phyloP scores from a whole-genome alignment of 139 green algal genomes.

The Chlorokybus atmophyticus region DNA sequence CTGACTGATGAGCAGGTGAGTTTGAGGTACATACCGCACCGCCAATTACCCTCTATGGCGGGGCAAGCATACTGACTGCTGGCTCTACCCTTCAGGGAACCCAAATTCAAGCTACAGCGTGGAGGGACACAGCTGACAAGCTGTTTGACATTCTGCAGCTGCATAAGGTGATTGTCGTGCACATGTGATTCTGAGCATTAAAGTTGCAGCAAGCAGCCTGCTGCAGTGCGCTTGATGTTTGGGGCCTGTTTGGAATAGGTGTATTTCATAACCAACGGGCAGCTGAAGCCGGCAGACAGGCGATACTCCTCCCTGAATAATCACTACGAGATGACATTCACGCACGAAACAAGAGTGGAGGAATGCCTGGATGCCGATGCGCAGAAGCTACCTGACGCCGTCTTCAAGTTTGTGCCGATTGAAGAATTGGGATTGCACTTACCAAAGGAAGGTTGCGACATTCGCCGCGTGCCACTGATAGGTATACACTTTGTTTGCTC shows the following conservation, averaged over 20 bases:
- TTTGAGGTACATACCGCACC: too few relatives aligned
- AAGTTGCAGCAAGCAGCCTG: too few relatives aligned
- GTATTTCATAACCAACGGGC: constrained; percentile 58
- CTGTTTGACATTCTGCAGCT: constrained; percentile 15
- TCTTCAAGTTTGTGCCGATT: background rate
- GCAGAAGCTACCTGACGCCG: background rate
- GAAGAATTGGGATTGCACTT: background rate
- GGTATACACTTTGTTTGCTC: too few relatives aligned
- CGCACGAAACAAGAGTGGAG: constrained; percentile 30
- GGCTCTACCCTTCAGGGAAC: constrained; percentile 30
- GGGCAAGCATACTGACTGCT: constrained; percentile 7
- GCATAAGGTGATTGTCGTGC: constrained; percentile 8
- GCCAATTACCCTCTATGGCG: too few relatives aligned
- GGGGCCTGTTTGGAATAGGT: constrained; percentile 9
- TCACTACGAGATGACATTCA: constrained; percentile 83
- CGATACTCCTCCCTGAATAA: constrained; percentile 63
- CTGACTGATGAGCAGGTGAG: constrained; percentile 44
- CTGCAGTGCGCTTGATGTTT: too few relatives aligned
- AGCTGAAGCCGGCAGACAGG: constrained; percentile 39
- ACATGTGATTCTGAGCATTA: too few relatives aligned
- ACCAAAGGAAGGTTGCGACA: too few relatives aligned
- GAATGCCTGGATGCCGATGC: constrained; percentile 10
- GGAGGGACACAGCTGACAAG: constrained; percentile 41
- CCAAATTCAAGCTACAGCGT: constrained; percentile 63
- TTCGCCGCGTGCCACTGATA: too few relatives aligned